Conservation (phyloP, 495 filamentous ascomycete species). For the Talaromyces ruber region DNA sequence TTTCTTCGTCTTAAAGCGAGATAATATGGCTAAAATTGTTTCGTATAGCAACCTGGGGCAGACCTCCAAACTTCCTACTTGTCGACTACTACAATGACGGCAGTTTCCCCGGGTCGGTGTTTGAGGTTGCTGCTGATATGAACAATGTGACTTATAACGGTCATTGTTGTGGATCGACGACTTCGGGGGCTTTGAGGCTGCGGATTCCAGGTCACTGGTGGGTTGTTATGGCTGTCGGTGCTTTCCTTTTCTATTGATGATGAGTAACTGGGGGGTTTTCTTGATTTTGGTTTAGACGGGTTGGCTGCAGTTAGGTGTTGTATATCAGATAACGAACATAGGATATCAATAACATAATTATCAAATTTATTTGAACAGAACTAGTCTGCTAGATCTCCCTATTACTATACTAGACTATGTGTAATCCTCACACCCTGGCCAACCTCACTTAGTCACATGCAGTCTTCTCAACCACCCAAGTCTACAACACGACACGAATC, state of each 20-base stretch:
- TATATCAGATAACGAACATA: not conserved
- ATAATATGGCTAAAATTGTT: slow-evolving; percentile 10
- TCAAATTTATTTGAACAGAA: not conserved
- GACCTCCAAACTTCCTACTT: slow-evolving; percentile 76
- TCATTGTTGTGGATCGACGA: slow-evolving; percentile 56
- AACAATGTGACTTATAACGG: slow-evolving; percentile 80
- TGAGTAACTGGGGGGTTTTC: not conserved
- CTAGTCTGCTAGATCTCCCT: not conserved
- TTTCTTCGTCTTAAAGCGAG: not conserved
- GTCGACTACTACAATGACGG: slow-evolving; percentile 85
- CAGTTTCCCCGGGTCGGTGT: slow-evolving; percentile 68
- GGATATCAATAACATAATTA: not conserved
- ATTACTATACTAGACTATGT: too few relatives aligned
- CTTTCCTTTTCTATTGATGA: not conserved
- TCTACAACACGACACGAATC: not conserved
- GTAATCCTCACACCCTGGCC: not conserved
- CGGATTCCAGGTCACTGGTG: not conserved
- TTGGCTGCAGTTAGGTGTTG: not conserved
- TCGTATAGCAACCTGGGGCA: slow-evolving; percentile 46
- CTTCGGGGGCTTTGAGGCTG: slow-evolving; percentile 21
- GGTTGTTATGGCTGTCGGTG: not conserved
- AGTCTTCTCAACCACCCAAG: not conserved
- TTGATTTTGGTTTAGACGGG: not conserved
- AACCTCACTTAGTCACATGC: not conserved
- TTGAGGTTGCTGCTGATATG: slow-evolving; percentile 75